Evolutionary conservation across 2,329 filamentous ascomycete species (phyloP), one percentile per base, ranked within the genome.

Genomic region (Penicillium hesseltinei): DNA sequence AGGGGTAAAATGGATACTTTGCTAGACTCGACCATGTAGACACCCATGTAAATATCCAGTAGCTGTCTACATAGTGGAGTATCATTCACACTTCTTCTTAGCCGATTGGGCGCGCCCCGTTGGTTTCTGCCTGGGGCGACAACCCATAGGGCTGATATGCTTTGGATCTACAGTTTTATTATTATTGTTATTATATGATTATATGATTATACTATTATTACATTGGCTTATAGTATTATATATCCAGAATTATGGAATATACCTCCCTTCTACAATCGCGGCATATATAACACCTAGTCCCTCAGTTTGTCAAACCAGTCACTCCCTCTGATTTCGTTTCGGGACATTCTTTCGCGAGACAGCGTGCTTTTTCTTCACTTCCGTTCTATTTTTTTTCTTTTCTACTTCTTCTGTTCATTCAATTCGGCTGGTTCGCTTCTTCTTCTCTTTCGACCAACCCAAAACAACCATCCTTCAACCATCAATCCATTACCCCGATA

Each of bases 41-140:
- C n/a, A n/a, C n/a, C 15, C 9, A 29, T n/a, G 25, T 11, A 29
- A 17, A n/a, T 29, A 29, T 6, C 43, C 43, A 45, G 43, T 29
- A 7, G 3, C 10, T 17, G 11, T n/a, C 6, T 5, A 33, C 29
- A 4, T 5, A 17, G 19, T 23, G 19, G 29, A 47, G 29, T 47
- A 33, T 27, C 21, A 10, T 35, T 46, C 29, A 31, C 17, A 23
- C 9, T n/a, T 13, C 9, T 31, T 31, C 23, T 11, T 31, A 7
- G 15, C 39, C 36, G 7, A 48, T 55, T 51, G 53, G 53, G 53
- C 53, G 53, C 53, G 54, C 54, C 54, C 54, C 27, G 49, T 39
- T 45, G 21, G 33, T 53, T 56, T 46, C 42, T 52, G 49, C 54
- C 54, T 56, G 54, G 48, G 54, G 54, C 42, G 23, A 36, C 44